These are phyloP conservation scores for Termitomyces sp. DNA, from an alignment of 768 basidiomycete species.

Conservation along the genomic window DNA sequence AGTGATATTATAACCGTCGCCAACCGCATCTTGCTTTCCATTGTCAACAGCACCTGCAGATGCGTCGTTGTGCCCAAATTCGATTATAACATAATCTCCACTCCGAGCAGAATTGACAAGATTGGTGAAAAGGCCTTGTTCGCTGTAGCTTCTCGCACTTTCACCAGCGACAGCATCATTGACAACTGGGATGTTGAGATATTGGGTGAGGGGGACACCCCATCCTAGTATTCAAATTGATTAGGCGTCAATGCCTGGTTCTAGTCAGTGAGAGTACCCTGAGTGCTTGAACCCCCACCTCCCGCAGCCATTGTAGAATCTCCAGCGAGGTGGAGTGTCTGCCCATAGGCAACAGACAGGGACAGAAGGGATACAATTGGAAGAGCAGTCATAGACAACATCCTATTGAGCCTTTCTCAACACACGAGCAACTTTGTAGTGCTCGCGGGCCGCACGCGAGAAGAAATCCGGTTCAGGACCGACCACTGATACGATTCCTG, in stretches of 20 bases:
- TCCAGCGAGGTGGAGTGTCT: conserved; percentile 38
- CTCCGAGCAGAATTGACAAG: conserved; percentile 31
- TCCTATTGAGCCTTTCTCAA: not conserved
- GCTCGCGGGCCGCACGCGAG: not conserved
- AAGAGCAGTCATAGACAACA: not conserved
- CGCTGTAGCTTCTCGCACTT: conserved; percentile 40
- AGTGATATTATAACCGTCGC: conserved; percentile 10
- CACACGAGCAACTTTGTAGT: not conserved
- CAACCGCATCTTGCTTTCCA: conserved; percentile 35
- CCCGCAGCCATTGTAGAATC: conserved; percentile 39
- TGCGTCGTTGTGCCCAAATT: conserved; percentile 46
- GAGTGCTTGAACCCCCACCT: conserved; percentile 32
- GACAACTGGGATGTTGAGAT: conserved; percentile 33
- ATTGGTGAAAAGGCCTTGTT: conserved; percentile 40
- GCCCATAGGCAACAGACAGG: conserved; percentile 10
- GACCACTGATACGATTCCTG: too few relatives aligned
- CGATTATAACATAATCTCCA: conserved; percentile 38
- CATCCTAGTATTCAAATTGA: conserved; percentile 25
- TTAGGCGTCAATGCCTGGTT: not conserved
- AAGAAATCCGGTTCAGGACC: not conserved
- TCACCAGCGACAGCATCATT: conserved; percentile 42
- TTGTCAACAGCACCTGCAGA: conserved; percentile 27
- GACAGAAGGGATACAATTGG: not conserved
- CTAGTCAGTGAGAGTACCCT: conserved; percentile 17
- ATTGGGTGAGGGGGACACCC: conserved; percentile 37